Evolutionary conservation across 148 eudicot species (phyloP).

Genomic region (Selenicereus undatus): DNA sequence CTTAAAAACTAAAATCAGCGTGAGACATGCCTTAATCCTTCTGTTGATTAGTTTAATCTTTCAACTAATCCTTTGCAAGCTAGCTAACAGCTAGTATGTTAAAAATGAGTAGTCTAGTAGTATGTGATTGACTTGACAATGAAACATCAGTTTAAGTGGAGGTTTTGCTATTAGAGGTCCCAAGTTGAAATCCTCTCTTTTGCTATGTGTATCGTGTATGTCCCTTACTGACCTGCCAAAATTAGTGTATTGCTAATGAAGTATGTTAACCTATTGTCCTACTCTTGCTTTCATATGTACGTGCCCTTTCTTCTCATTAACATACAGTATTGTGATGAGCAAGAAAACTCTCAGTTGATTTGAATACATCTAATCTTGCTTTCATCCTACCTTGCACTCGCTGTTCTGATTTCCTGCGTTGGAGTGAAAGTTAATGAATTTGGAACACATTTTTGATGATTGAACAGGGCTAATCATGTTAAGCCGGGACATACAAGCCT

Average conservation of each 20-base stretch:
- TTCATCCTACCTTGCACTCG: background rate
- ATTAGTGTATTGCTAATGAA: too few species aligned
- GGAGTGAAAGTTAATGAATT: background rate
- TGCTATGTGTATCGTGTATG: background rate
- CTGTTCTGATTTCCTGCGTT: background rate
- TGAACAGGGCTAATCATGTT: conserved; percentile 26
- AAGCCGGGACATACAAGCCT: conserved; percentile 35
- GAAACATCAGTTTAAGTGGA: background rate
- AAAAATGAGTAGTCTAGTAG: too few species aligned
- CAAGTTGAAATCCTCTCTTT: background rate
- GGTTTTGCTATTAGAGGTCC: background rate
- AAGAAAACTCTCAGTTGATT: too few species aligned
- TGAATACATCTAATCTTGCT: too few species aligned
- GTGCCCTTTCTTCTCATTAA: too few species aligned
- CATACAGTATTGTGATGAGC: too few species aligned
- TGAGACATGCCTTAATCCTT: background rate
- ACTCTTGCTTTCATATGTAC: too few species aligned
- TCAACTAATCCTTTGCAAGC: background rate
- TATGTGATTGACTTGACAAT: background rate
- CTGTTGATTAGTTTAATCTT: conserved; percentile 3
- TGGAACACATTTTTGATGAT: background rate
- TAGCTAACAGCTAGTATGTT: background rate
- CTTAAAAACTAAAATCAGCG: background rate
- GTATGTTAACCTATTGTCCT: too few species aligned
- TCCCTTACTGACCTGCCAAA: too few species aligned